Evolutionary conservation across 148 eudicot species (phyloP).

Genomic region (Cornus controversa): DNA sequence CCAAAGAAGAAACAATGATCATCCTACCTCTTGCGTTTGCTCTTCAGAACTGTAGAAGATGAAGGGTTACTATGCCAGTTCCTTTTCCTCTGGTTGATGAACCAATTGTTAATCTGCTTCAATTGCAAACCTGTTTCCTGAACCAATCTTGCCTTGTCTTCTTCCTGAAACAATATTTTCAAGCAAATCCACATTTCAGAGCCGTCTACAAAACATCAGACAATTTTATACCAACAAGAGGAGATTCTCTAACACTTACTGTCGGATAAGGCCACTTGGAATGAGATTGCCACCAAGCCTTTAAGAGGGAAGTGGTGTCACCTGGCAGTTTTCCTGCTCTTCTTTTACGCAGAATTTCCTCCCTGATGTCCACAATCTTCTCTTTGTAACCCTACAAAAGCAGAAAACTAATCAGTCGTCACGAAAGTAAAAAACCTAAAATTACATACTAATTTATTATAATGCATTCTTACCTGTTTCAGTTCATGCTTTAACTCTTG

Average conservation of each 20-base stretch:
- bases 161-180: conserved; percentile 55
- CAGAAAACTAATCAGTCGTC: conserved; percentile 9
- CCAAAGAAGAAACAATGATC: neutral
- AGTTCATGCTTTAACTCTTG: conserved; percentile 88
- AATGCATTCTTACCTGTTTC: conserved; percentile 51
- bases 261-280: conserved; percentile 99
- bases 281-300: conserved; percentile 99
- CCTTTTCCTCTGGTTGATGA: conserved; percentile 92
- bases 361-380: conserved; percentile 90
- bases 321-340: conserved; percentile 97
- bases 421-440: neutral
- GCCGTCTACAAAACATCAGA: neutral
- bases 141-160: conserved; percentile 90
- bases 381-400: conserved; percentile 75
- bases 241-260: conserved; percentile 32
- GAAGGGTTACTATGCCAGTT: conserved; percentile 96
- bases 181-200: no score
- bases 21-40: conserved; percentile 83
- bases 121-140: conserved; percentile 93
- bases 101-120: conserved; percentile 96
- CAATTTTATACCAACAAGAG: neutral
- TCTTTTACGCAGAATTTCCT: conserved; percentile 90
- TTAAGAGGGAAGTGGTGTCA: conserved; percentile 84
- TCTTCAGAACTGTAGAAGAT: conserved; percentile 57
- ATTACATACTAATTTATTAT: neutral